Evolutionary conservation across 2,329 filamentous ascomycete genomes (phyloP), one percentile per base, ranked within the genome.

Genomic region (Sordariomycetes sp.): DNA sequence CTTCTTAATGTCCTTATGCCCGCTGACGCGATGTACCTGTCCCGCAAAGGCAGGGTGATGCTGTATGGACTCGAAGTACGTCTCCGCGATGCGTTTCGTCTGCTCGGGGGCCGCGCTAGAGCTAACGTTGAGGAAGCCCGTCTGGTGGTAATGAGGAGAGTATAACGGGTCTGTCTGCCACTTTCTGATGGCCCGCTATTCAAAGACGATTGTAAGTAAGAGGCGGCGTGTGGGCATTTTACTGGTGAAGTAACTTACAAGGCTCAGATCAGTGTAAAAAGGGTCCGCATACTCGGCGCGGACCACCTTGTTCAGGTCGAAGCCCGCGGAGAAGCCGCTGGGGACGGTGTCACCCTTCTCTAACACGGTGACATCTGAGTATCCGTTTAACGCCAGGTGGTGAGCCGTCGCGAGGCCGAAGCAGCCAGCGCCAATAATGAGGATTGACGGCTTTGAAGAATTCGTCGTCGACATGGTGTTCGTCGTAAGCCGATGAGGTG

Each of bases 231-330:
- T 3, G 37, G 18, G 12, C 3, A 11, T 16, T 18, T 40, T n/a
- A n/a, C n/a, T n/a, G n/a, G 12, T 46, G 40, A 18, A 46, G n/a
- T 18, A 16, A n/a, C 40, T 46, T 18, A 46, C 69, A 18, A 69
- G 64, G 0, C 65, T 67, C 2, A 69, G 63, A 53, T 64, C 64
- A 51, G 65, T 62, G 57, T 71, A 71, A 53, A 64, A 59, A 14
- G 62, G 60, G 37, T 68, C 64, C 11, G 65, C 65, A 58, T 73
- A 74, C 20, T 72, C 70, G 40, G 70, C 65, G 18, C 71, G 67
- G n/a, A 73, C 65, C 35, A 72, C 68, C 61, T 74, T 74, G 61
- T 73, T 72, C 48, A 70, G 65, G 58, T 73, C 71, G 62, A 62
- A 62, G 5, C 57, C 62, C 8, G 62, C 62, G 10, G 62, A 63